These are phyloP conservation scores for Vigna angularis DNA, from an alignment of 306 rosid genomes.

Conservation along the genomic window DNA sequence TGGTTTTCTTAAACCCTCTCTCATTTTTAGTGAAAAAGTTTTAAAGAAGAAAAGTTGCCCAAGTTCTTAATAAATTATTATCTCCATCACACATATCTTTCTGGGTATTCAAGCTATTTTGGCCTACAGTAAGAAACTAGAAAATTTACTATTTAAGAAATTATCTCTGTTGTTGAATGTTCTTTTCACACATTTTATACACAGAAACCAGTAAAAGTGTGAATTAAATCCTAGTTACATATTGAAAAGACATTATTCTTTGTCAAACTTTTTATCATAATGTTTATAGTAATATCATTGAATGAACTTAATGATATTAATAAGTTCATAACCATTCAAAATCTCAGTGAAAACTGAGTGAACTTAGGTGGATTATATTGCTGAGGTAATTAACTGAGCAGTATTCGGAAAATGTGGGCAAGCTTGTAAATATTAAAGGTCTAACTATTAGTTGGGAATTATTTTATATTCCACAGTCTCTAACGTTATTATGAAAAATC, in stretches of 20 bases:
- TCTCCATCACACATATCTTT: background rate
- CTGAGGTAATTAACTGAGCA: background rate
- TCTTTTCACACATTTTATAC: no score
- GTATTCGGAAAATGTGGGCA: background rate
- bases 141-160: no score
- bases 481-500: background rate
- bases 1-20: slow-evolving; percentile 1
- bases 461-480: background rate
- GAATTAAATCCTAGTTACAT: no score
- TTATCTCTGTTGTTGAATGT: no score
- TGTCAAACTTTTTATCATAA: no score
- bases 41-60: slow-evolving; percentile 3
- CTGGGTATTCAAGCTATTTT: no score
- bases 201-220: no score
- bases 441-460: background rate
- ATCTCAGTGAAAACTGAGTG: background rate
- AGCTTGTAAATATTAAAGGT: background rate
- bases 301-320: background rate
- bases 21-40: background rate
- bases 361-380: background rate
- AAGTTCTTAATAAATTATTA: background rate
- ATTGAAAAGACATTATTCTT: no score
- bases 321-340: background rate
- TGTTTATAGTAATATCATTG: no score
- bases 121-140: no score